Evolutionary conservation across 768 basidiomycete genomes (phyloP).

Genomic region (Lactarius pseudohatsudake): DNA sequence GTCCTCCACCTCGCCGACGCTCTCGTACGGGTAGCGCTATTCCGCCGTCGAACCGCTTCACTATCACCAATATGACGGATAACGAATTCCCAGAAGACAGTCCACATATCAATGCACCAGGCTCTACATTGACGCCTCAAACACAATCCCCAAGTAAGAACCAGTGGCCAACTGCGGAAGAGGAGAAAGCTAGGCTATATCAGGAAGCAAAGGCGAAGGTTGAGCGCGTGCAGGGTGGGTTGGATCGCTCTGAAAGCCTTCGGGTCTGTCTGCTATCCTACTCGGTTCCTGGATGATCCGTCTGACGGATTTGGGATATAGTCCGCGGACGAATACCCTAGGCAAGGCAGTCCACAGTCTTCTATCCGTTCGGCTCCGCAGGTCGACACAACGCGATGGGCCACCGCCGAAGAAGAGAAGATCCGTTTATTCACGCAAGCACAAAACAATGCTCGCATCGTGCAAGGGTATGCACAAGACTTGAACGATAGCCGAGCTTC

Average conservation of each 20-base stretch:
- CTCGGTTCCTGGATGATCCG: neutral
- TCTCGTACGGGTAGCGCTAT: constrained; percentile 36
- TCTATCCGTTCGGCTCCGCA: constrained; percentile 28
- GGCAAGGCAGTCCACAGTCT: constrained; percentile 28
- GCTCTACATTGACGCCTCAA: constrained; percentile 8
- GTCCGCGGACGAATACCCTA: constrained; percentile 19
- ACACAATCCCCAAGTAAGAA: constrained; percentile 1
- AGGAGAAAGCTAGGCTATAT: constrained; percentile 46
- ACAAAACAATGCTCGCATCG: constrained; percentile 59
- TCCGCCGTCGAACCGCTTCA: constrained; percentile 37
- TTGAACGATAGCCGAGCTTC: constrained; percentile 31
- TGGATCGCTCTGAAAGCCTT: constrained; percentile 34
- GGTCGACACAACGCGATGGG: constrained; percentile 43
- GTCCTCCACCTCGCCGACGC: constrained; percentile 32
- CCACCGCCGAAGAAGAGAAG: constrained; percentile 77
- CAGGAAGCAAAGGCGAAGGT: constrained; percentile 43
- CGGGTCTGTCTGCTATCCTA: constrained; percentile 27
- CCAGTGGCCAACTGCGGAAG: constrained; percentile 40
- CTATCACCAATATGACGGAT: constrained; percentile 45
- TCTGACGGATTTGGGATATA: neutral
- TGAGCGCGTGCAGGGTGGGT: constrained; percentile 40
- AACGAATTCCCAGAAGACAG: constrained; percentile 45
- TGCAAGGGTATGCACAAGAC: constrained; percentile 46
- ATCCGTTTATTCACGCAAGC: constrained; percentile 66
- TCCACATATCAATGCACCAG: constrained; percentile 32